phyloP scores from a whole-genome alignment of 306 rosid genomes.

The Lupinus albus region DNA sequence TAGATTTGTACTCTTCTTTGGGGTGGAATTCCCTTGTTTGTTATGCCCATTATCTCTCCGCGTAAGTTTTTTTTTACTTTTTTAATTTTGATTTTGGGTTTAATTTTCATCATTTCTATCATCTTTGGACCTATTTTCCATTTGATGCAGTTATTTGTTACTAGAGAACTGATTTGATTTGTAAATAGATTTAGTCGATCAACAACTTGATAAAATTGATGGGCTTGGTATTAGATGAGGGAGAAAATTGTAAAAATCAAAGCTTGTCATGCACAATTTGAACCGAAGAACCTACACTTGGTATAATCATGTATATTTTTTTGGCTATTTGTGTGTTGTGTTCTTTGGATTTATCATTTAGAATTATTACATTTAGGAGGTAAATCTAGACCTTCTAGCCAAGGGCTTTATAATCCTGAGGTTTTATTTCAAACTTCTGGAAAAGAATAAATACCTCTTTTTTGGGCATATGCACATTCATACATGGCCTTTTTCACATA shows the following conservation, averaged over 20 bases:
- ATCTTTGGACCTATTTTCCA: background rate
- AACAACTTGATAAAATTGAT: too few relatives aligned
- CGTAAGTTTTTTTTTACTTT: conserved; percentile 50
- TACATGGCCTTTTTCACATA: background rate
- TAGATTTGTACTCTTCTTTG: conserved; percentile 72
- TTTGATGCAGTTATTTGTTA: conserved; percentile 30
- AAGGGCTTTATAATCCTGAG: conserved; percentile 9
- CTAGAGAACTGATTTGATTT: conserved; percentile 24
- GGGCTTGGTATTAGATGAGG: conserved; percentile 16
- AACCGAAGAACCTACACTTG: conserved; percentile 1
- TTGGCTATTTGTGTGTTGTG: conserved; percentile 7
- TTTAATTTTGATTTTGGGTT: background rate
- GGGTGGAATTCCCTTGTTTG: conserved; percentile 90
- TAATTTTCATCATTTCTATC: background rate
- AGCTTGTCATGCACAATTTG: conserved; percentile 25
- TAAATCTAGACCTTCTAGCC: conserved; percentile 12
- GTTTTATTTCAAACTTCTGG: conserved; percentile 32
- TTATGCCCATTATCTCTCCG: conserved; percentile 76
- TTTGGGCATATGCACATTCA: conserved; percentile 1
- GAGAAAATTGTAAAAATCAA: background rate
- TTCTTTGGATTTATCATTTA: background rate
- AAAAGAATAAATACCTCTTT: background rate
- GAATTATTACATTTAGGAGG: conserved; percentile 21
- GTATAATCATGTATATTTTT: conserved; percentile 14
- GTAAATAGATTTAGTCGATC: background rate